Percentiles rank a stretch among this genome's conserved stretches.
Evolutionary conservation across 116 monocot genomes (phyloP).

Genomic region (Trichopus zeylanicus): DNA sequence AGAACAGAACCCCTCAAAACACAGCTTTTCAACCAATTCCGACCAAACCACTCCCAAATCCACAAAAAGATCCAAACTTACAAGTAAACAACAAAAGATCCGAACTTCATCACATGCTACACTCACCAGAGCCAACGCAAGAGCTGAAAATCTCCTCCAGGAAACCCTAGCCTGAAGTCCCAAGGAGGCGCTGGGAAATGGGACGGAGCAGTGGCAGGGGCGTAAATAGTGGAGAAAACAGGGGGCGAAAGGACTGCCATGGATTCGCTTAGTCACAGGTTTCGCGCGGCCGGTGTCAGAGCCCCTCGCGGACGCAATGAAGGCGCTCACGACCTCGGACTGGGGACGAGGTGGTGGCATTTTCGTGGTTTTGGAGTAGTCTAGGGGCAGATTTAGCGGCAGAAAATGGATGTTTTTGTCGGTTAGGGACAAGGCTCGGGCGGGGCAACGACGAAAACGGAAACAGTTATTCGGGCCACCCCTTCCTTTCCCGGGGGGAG

Average conservation of each 20-base stretch:
- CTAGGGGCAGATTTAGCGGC: background rate
- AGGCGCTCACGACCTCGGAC: background rate
- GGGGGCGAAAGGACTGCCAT: conserved; percentile 10
- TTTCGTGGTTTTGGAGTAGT: background rate
- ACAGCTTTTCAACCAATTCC: no score
- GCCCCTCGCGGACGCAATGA: background rate
- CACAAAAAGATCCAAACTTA: no score
- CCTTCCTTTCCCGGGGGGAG: no score
- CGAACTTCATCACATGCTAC: no score
- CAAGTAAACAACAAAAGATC: no score
- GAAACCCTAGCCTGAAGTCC: background rate
- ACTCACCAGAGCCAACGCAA: no score
- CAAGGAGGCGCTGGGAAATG: background rate
- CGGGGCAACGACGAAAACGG: background rate
- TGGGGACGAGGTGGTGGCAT: background rate
- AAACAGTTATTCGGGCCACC: conserved; percentile 2
- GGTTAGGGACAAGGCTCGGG: no score
- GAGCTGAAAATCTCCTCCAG: no score
- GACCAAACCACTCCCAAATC: no score
- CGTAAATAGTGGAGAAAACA: conserved; percentile 10
- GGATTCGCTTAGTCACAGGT: background rate
- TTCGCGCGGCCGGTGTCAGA: background rate
- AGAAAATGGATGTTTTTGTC: no score
- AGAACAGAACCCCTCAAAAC: no score
- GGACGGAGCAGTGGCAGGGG: background rate